Evolutionary conservation across 345 rosid genomes (phyloP), one percentile per base, ranked within the genome.

Genomic region (Populus tremula): DNA sequence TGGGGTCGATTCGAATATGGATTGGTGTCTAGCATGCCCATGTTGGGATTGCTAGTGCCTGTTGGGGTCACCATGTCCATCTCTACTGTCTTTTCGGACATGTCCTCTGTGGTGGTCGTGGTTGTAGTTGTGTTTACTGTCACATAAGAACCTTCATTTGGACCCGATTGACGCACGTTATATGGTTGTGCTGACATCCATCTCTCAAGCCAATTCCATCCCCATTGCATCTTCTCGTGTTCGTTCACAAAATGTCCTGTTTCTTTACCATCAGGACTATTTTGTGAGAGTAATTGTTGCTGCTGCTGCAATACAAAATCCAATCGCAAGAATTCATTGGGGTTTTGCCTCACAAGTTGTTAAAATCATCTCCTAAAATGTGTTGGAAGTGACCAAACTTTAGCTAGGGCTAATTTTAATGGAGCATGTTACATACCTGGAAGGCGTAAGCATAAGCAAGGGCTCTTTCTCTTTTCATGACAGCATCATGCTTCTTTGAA

Each of bases 111-210:
- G 14, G 86, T 83, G 31, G 87, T 80, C 6, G 86, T 83, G 41
- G 96, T 90, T 25, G 90, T 87, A 71, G 84, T 84, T 41, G 87
- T 78, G 75, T 86, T 43, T 20, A 89, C 82, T 29, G 94, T 86
- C 66, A 81, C 78, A 70, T 91, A 93, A 66, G 94, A 85, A 43
- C 73, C 86, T 31, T 90, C 89, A 38, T 79, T 83, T 10, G 78
- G 82, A 50, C 86, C 89, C 5, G 78, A 39, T 10, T 90, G 88
- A 76, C 79, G 86, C 21, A 76, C 43, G 3, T 87, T 78, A 79
- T 88, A 75, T 12, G 94, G 93, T 53, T 95, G 98, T 1, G 97
- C 74, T 23, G 97, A 89, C 98, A 96, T 92, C 99, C 99, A 93
- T 23, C 86, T 89, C 78, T 96, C 96, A 10, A 93, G 90, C 98